phyloP scores from a whole-genome alignment of 176 grass and related monocot species.

The Elaeis guineensis region DNA sequence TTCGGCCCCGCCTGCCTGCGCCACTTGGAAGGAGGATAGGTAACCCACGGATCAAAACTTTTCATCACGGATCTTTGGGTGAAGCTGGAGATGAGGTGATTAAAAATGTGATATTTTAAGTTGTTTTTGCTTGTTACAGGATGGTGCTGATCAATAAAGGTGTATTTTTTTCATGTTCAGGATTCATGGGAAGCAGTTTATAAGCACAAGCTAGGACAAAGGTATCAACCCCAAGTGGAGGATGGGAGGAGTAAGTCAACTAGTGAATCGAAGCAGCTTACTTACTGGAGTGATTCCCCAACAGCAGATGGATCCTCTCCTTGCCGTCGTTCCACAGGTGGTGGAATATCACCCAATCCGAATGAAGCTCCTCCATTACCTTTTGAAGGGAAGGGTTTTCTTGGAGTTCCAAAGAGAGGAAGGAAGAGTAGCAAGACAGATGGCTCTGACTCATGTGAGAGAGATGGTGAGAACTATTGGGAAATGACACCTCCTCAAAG shows the following conservation, averaged over 20 bases:
- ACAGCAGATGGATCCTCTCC: conserved; percentile 58
- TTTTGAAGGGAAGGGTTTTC: conserved; percentile 25
- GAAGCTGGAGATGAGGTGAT: conserved; percentile 15
- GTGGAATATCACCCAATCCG: conserved; percentile 26
- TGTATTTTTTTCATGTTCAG: conserved; percentile 31
- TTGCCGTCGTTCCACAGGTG: conserved; percentile 38
- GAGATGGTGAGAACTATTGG: conserved; percentile 30
- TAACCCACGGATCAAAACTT: conserved; percentile 4
- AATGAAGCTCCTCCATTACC: conserved; percentile 24
- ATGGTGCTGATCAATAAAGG: not conserved
- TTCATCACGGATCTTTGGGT: not conserved
- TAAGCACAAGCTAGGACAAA: conserved; percentile 65
- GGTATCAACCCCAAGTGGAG: conserved; percentile 34
- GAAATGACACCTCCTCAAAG: conserved; percentile 31
- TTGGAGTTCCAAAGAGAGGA: conserved; percentile 31
- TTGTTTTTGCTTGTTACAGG: conserved; percentile 4
- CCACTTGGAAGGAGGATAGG: conserved; percentile 12
- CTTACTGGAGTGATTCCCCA: conserved; percentile 62
- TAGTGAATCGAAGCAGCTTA: conserved; percentile 72
- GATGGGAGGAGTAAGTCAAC: conserved; percentile 63
- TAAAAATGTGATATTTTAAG: conserved; percentile 1
- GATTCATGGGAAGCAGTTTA: conserved; percentile 81
- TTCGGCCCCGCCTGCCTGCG: conserved; percentile 5
- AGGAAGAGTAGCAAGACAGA: conserved; percentile 33
- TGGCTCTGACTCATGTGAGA: conserved; percentile 39